A percentile compares a stretch with the other conserved stretches of the same genome.
These are phyloP conservation scores for Poterioochromonas sp. DNA, from an alignment of 352 stramenopile genomes.

Conservation along the genomic window DNA sequence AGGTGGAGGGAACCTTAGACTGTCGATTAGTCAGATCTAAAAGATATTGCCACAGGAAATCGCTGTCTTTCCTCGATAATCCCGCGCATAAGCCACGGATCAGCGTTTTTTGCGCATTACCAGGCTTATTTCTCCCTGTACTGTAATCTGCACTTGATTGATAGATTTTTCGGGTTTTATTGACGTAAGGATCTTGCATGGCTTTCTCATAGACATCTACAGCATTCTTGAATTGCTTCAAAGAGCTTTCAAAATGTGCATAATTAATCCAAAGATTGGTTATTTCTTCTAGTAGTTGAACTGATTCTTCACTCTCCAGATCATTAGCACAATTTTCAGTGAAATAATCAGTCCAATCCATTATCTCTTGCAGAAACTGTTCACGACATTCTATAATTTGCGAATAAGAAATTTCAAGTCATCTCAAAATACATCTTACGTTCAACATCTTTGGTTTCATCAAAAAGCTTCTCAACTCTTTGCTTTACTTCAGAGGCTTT, in stretches of 20 bases:
- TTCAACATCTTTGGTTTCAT: no score
- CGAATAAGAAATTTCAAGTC: no score
- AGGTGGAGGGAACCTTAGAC: background rate
- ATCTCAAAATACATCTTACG: no score
- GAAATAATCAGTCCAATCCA: conserved; percentile 27
- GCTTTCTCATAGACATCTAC: conserved; percentile 35
- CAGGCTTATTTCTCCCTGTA: background rate
- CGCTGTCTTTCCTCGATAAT: conserved; percentile 2
- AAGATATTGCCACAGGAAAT: conserved; percentile 29
- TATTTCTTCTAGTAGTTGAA: background rate
- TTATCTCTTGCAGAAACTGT: conserved; percentile 10
- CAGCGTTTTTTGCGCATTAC: conserved; percentile 34
- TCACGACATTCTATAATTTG: background rate
- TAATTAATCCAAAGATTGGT: conserved; percentile 34
- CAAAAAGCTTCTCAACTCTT: no score
- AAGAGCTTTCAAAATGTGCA: conserved; percentile 22
- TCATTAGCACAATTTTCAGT: background rate
- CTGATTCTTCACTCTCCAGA: background rate
- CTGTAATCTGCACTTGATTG: conserved; percentile 29
- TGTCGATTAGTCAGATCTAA: conserved; percentile 5
- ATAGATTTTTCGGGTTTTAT: conserved; percentile 2
- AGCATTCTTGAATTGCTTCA: conserved; percentile 37
- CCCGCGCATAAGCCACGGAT: conserved; percentile 4
- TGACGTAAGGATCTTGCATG: conserved; percentile 20
- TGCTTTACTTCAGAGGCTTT: no score